phyloP scores from a whole-genome alignment of 768 basidiomycete genomes.

The Boletus subparvulus region DNA sequence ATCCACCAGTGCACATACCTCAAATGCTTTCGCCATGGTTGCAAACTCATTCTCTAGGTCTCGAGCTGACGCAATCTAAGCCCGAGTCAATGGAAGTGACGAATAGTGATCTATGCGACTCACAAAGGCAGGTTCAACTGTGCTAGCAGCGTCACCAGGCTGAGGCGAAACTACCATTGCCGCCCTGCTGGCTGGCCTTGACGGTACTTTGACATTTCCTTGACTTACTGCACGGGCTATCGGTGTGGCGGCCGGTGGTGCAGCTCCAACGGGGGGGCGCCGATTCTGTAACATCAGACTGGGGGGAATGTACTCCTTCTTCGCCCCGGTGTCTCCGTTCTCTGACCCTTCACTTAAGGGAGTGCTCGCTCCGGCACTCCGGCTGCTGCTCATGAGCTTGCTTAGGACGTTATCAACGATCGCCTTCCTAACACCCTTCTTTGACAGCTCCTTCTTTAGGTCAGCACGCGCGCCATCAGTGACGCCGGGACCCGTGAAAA shows the following conservation, averaged over 20 bases:
- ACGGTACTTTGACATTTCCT: constrained; percentile 46
- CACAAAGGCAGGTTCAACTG: constrained; percentile 70
- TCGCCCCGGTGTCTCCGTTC: constrained; percentile 36
- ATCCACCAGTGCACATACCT: constrained; percentile 45
- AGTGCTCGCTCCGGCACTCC: constrained; percentile 41
- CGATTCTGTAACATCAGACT: constrained; percentile 60
- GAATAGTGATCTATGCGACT: constrained; percentile 25
- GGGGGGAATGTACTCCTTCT: constrained; percentile 72
- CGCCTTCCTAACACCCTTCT: constrained; percentile 82
- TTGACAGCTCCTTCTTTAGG: constrained; percentile 87
- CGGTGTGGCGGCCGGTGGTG: constrained; percentile 25
- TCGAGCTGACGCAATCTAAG: constrained; percentile 75
- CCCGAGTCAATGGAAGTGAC: not conserved
- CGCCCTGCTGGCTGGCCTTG: constrained; percentile 64
- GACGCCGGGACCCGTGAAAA: constrained; percentile 83
- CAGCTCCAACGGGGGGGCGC: constrained; percentile 43
- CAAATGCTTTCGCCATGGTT: constrained; percentile 75
- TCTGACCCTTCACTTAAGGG: constrained; percentile 61
- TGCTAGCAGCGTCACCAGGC: constrained; percentile 41
- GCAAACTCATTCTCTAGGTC: constrained; percentile 88
- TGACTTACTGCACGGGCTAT: constrained; percentile 50
- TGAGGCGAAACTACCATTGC: constrained; percentile 42
- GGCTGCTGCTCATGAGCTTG: constrained; percentile 53
- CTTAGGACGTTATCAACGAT: constrained; percentile 79
- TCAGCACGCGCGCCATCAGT: constrained; percentile 88